Percentiles rank a stretch among this genome's conserved stretches.
Conservation (phyloP, 805 yeast genomes). For the Starmerella cellae region DNA sequence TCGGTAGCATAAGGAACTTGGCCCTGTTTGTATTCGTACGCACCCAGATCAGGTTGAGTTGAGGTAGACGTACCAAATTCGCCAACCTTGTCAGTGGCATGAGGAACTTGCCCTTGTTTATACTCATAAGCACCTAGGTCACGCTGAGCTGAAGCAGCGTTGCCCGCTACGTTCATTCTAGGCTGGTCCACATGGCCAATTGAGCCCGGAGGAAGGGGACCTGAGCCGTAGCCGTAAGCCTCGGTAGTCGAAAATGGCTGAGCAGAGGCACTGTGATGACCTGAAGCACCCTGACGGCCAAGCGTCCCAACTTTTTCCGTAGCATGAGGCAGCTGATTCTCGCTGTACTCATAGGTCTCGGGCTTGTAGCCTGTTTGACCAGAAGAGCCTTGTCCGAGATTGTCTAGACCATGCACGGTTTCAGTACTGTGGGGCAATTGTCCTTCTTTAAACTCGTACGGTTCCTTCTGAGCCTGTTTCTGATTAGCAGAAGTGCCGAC, state of each 20-base stretch:
- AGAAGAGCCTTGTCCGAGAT: too few species aligned
- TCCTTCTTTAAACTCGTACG: constrained; percentile 1
- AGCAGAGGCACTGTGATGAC: too few species aligned
- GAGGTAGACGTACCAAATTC: not conserved
- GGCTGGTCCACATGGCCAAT: too few species aligned
- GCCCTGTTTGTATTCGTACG: not conserved
- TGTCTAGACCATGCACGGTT: not conserved
- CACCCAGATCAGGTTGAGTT: not conserved
- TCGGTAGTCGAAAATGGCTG: too few species aligned
- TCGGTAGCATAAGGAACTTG: not conserved
- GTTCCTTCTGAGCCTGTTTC: not conserved
- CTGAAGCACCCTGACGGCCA: too few species aligned
- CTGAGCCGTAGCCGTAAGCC: too few species aligned
- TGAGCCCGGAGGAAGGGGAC: too few species aligned
- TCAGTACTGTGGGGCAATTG: not conserved
- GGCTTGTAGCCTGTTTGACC: too few species aligned
- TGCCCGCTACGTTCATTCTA: too few species aligned
- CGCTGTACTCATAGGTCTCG: constrained; percentile 6
- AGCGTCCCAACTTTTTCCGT: constrained; percentile 3
- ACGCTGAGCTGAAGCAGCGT: too few species aligned
- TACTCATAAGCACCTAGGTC: not conserved
- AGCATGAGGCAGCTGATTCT: constrained; percentile 2
- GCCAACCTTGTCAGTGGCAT: not conserved
- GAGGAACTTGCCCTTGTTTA: not conserved
- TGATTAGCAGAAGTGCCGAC: not conserved